phyloP scores from a whole-genome alignment of 805 yeast species.

The Monosporozyma yasuniensis region DNA sequence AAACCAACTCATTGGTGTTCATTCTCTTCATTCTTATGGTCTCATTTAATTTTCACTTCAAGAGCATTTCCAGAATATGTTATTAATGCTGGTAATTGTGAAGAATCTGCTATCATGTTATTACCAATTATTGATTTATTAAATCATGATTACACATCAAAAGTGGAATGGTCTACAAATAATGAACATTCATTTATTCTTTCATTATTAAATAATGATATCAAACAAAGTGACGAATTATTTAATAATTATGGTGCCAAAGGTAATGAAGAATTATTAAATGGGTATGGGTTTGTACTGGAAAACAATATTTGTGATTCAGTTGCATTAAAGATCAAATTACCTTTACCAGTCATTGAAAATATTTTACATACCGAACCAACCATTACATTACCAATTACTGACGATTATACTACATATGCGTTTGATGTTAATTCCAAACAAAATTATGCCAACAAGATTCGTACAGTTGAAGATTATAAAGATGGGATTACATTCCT shows the following conservation, averaged over 20 bases:
- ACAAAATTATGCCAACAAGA: conserved; percentile 2
- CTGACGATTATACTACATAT: conserved; percentile 35
- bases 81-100: conserved; percentile 27
- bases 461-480: conserved; percentile 8
- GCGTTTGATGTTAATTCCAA: conserved; percentile 25
- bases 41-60: conserved; percentile 59
- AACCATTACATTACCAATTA: conserved; percentile 32
- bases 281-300: conserved; percentile 54
- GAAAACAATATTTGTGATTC: conserved; percentile 52
- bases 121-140: conserved; percentile 71
- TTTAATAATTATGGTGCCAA: conserved; percentile 84
- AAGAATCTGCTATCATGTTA: conserved; percentile 47
- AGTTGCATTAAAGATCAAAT: conserved; percentile 52
- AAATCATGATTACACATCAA: conserved; percentile 57
- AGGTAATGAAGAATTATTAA: conserved; percentile 75
- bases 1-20: conserved; percentile 44
- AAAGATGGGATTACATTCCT: conserved; percentile 30
- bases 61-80: conserved; percentile 68
- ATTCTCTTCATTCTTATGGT: conserved; percentile 67
- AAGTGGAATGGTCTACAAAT: conserved; percentile 55
- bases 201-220: conserved; percentile 8
- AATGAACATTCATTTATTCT: conserved; percentile 42
- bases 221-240: conserved; percentile 38
- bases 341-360: conserved; percentile 25
- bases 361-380: conserved; percentile 26